Base-by-base conservation (phyloP, 371 early-diverging fungal genomes). In the Haplosporangium sp. region DNA sequence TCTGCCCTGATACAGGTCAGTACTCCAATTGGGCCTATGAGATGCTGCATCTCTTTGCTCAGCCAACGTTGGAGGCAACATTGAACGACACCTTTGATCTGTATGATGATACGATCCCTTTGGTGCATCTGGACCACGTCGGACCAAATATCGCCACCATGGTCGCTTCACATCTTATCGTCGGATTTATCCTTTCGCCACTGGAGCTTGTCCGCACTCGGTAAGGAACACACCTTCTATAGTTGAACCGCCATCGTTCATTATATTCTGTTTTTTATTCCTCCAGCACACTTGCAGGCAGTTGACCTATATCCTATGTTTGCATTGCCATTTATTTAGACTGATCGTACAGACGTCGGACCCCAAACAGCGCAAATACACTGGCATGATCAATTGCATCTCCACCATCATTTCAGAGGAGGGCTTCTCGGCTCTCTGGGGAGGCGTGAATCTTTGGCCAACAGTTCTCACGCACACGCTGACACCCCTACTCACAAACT, bases 381-480 rank as follows among this genome's bases (percentile, higher is more conserved):
- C 85, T 29, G 92, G 94, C 2, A 69, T 89, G 10, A 50, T 88
- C 29, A 88, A 95, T 77, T 91, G 91, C 48, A 83, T 95, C 20
- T 70, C 83, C 4, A 91, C 92, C 21, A 90, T 97, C 56, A 73
- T 90, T 36, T 67, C 81, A 3, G 92, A 93, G 64, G 98, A 98
- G 79, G 96, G 95, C 46, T 94, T 95, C 1, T 38, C 90, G 10
- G 63, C 85, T 40, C 64, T 96, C n/a, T 95, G 94, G 79, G 83
- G 90, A 10, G 88, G 87, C 6, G 82, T 87, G 21, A 88, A 92
- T 56, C 64, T 92, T 20, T 56, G 92, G 20, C 95, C 96, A 1
- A 93, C 96, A 0, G 48, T 96, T 20, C 68, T 96, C 21, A 90
- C 91, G 71, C 91, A 94, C 59, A 85, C 90, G 14, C 60, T 95